Base-by-base conservation (phyloP, 495 filamentous ascomycete species). In the Xylaria grammica region DNA sequence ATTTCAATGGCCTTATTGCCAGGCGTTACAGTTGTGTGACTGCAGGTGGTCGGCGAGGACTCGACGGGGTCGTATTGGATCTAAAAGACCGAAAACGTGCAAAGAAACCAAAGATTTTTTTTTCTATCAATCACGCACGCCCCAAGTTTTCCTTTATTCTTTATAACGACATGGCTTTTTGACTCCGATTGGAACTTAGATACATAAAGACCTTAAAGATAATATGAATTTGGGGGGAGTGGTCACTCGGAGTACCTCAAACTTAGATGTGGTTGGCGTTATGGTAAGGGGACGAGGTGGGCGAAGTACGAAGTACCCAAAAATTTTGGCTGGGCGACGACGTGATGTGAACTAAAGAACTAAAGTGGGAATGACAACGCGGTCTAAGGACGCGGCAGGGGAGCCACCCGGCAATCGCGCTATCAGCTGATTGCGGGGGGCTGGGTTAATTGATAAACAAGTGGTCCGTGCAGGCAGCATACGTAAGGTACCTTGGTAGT, bases 401-500 rank as follows among this genome's bases (percentile, higher is more conserved):
- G 56, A 61, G 61, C 46, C 30, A 26, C 27, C 53, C 53, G 51
- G n/a, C 50, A 34, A 49, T 60, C 72, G 69, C 71, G 71, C 61
- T 70, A 66, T 74, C 72, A 74, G 67, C 69, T 74, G 72, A 74
- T 55, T 29, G 45, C 46, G 46, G 45, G 45, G 59, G 62, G 40
- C 56, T 45, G 55, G 63, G 63, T 9, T 69, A 67, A 74, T 69
- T 67, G 60, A 67, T 65, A 45, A 3, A 15, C 5, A n/a, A 1
- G 19, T 20, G 40, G 19, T 27, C 34, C 46, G 2, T 38, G 32
- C 44, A 32, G 38, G 17, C 56, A 19, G 17, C 11, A 46, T 62
- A 56, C 48, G 19, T 49, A 57, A 61, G 32, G 49, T 60, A 42
- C 46, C 4, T 55, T 26, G 46, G 22, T 40, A 60, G 6, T 36